Conservation (phyloP, 306 rosid species). For the Corylus americana region DNA sequence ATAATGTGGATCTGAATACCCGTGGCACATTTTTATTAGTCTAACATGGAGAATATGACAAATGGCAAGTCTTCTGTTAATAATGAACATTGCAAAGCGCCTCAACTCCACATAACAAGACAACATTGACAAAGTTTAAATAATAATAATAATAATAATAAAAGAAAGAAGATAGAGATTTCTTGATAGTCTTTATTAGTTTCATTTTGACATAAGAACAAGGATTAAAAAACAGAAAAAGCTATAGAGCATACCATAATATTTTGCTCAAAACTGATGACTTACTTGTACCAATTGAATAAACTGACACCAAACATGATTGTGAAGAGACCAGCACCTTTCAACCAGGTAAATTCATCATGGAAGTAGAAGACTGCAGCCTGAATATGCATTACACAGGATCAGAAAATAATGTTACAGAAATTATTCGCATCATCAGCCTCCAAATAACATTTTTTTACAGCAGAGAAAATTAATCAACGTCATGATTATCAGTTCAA, state of each 20-base stretch:
- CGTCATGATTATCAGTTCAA: not conserved
- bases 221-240: not conserved
- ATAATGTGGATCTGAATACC: no score
- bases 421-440: constrained; percentile 4
- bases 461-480: constrained; percentile 12
- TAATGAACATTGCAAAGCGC: not conserved
- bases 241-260: not conserved
- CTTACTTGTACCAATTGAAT: constrained; percentile 99
- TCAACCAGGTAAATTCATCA: constrained; percentile 81
- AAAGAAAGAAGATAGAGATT: not conserved
- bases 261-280: constrained; percentile 26
- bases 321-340: constrained; percentile 77
- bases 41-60: no score
- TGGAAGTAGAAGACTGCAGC: constrained; percentile 94
- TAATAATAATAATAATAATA: no score
- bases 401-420: constrained; percentile 27
- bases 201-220: constrained; percentile 20
- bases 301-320: constrained; percentile 90
- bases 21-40: no score
- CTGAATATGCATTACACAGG: constrained; percentile 41
- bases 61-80: no score
- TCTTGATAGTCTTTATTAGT: not conserved
- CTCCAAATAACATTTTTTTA: not conserved
- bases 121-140: not conserved
- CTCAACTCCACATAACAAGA: not conserved